Evolutionary conservation across 106 monocot genomes (phyloP).

Genomic region (Agapanthus africanus): DNA sequence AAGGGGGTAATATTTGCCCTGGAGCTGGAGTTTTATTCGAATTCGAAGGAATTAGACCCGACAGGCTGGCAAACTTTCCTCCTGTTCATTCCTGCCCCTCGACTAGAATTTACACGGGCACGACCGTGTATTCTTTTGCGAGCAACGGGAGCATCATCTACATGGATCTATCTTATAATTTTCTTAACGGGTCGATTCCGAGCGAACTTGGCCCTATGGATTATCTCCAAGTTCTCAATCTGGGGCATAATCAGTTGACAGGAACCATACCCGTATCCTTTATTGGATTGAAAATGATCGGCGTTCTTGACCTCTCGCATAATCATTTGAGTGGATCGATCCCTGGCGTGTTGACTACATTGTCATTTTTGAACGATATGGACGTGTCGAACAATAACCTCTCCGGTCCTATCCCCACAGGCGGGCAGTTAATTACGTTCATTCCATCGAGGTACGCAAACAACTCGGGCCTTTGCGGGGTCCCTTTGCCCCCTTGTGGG

Average conservation of each 20-base stretch:
- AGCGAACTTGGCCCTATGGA: constrained; percentile 46
- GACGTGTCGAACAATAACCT: constrained; percentile 86
- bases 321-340: constrained; percentile 62
- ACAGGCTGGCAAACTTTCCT: constrained; percentile 26
- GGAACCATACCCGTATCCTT: constrained; percentile 60
- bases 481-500: constrained; percentile 50
- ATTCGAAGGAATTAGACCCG: constrained; percentile 36
- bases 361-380: constrained; percentile 49
- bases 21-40: constrained; percentile 35
- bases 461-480: constrained; percentile 73
- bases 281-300: constrained; percentile 25
- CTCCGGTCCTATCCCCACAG: constrained; percentile 52
- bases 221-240: constrained; percentile 51
- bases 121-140: constrained; percentile 17
- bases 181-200: constrained; percentile 50
- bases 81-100: constrained; percentile 24
- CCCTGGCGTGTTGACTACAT: constrained; percentile 33
- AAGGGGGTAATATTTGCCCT: constrained; percentile 29
- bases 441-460: constrained; percentile 48
- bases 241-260: constrained; percentile 61
- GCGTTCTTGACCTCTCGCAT: constrained; percentile 57
- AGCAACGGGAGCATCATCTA: constrained; percentile 44
- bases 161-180: constrained; percentile 61
- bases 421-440: constrained; percentile 75
- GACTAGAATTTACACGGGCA: constrained; percentile 37